Conservation (phyloP, 257 asterid genomes). For the Plectranthus barbatus region DNA sequence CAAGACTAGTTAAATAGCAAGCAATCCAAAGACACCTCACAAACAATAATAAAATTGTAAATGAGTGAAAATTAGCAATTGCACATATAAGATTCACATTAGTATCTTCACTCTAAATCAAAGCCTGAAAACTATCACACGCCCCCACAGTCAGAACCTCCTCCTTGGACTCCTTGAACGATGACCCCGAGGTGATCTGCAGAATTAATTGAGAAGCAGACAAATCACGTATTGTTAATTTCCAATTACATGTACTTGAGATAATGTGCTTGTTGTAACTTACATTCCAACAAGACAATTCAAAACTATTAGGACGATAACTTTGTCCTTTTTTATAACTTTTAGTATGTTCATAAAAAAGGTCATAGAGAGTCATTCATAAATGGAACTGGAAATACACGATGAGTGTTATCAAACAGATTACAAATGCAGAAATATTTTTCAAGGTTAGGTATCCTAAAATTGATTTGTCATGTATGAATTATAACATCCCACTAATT, state of each 20-base stretch:
- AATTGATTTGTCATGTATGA: not conserved
- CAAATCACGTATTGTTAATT: not conserved
- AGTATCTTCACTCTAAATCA: slow-evolving; percentile 23
- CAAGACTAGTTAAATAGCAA: not conserved
- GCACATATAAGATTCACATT: slow-evolving; percentile 16
- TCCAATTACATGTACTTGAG: not conserved
- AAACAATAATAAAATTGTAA: not conserved
- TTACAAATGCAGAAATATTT: not conserved
- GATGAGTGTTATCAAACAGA: too few relatives aligned
- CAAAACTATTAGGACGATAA: too few relatives aligned
- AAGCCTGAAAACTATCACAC: slow-evolving; percentile 1
- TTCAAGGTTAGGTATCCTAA: not conserved
- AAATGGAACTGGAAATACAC: too few relatives aligned
- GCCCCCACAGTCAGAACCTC: slow-evolving; percentile 39
- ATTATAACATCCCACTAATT: not conserved
- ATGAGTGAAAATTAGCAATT: slow-evolving; percentile 1
- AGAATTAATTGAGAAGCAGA: slow-evolving; percentile 1
- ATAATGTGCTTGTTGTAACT: too few relatives aligned
- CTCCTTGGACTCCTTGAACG: slow-evolving; percentile 94
- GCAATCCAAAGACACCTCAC: slow-evolving; percentile 9
- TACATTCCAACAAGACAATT: too few relatives aligned
- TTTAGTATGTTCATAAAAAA: not conserved
- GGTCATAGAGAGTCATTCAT: too few relatives aligned
- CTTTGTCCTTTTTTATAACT: too few relatives aligned
- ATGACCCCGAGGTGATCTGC: slow-evolving; percentile 79